phyloP scores from a whole-genome alignment of 2,329 filamentous ascomycete genomes.

The Calonectria leucothoes region DNA sequence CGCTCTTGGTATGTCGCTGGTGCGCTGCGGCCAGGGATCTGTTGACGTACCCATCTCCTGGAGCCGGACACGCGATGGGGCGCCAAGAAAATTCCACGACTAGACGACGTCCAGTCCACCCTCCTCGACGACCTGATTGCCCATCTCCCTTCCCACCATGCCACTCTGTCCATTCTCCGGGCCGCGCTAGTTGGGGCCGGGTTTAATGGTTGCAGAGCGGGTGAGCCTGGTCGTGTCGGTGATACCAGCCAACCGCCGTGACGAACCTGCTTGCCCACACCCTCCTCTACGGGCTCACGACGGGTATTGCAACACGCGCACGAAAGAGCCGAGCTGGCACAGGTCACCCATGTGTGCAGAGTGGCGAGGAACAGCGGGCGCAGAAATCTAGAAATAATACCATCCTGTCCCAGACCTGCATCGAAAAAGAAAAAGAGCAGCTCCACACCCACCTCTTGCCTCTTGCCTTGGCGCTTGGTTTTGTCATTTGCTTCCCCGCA shows the following conservation, averaged over 20 bases:
- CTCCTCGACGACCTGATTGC: neutral
- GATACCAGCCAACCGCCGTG: slow-evolving; percentile 24
- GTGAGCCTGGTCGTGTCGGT: slow-evolving; percentile 19
- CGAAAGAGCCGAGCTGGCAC: slow-evolving; percentile 1
- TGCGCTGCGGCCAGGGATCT: slow-evolving; percentile 20
- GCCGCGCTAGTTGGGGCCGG: slow-evolving; percentile 13
- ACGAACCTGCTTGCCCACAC: slow-evolving; percentile 9
- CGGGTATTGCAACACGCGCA: slow-evolving; percentile 1
- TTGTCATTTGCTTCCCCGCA: slow-evolving; percentile 14
- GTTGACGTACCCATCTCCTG: slow-evolving; percentile 28
- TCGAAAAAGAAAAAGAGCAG: neutral
- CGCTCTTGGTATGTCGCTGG: slow-evolving; percentile 12
- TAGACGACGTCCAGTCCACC: slow-evolving; percentile 3
- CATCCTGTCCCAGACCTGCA: neutral
- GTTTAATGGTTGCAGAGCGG: slow-evolving; percentile 22
- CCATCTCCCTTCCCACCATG: slow-evolving; percentile 10
- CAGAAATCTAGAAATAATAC: neutral
- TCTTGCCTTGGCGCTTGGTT: neutral
- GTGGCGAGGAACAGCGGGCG: slow-evolving; percentile 1
- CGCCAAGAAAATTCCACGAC: slow-evolving; percentile 15
- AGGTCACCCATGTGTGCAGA: neutral
- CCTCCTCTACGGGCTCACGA: slow-evolving; percentile 15
- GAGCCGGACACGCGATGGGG: slow-evolving; percentile 24
- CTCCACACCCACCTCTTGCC: slow-evolving; percentile 3
- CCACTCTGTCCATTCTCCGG: neutral